Base-by-base conservation (phyloP, 2,329 filamentous ascomycete genomes). In the Plectosphaerella sp. region DNA sequence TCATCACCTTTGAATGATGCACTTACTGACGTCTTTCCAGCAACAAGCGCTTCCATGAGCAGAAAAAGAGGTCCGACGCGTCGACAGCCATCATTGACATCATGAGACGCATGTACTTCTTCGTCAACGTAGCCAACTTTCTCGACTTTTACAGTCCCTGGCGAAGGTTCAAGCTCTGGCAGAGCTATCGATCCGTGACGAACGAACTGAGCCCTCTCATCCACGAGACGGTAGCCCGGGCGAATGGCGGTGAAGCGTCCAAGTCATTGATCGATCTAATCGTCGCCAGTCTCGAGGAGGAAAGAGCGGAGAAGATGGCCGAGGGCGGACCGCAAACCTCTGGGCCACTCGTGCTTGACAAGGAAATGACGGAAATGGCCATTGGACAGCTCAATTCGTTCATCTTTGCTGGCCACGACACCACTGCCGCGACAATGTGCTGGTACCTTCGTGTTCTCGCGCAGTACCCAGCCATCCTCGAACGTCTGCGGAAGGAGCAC, bases 401-500 rank as follows among this genome's bases (percentile, higher is more conserved):
- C 28, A 12, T 33, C 28, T 33, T 33, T 33, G 70, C 67, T 3
- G 69, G 70, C 24, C 68, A 72, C 58, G 69, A 73, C 57, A 69
- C 70, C 2, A 70, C 70, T 1, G 62, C 65, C 6, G 61, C 61
- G n/a, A 62, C 62, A 7, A 64, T 72, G 47, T 58, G 60, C 14
- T 63, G 59, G 39, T 57, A 62, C 49, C 62, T 62, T 54, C 64
- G 66, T 49, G 49, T 61, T 25, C 60, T 69, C 43, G 61, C 57
- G 59, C 57, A 59, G 14, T 59, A 69, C 48, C 67, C 68, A 1
- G 54, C 58, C 8, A 58, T 63, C 9, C 54, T 70, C 3, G 56
- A 57, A 14, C 57, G 56, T 12, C 49, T 71, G 24, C 62, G 65
- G 14, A 62, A 60, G 22, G 81, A 85, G 60, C 77, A 80, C 57